Percentiles rank a stretch among this genome's conserved stretches.
Evolutionary conservation across 192 early-diverging fungal genomes (phyloP).

Genomic region (Backusella macrospora): DNA sequence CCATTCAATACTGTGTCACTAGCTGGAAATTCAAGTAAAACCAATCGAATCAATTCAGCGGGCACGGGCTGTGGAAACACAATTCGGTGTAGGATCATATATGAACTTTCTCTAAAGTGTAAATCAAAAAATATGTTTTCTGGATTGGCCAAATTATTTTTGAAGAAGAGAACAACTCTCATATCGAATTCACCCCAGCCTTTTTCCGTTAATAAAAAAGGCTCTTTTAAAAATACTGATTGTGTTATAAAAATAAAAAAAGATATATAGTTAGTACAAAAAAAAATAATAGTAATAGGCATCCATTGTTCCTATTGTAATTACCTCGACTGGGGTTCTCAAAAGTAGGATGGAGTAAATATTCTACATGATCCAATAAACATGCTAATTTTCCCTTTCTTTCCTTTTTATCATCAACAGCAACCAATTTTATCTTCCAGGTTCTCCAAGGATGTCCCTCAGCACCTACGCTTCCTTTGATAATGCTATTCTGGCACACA

Average conservation of each 20-base stretch:
- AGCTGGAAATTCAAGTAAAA: conserved; percentile 2
- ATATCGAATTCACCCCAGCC: conserved; percentile 69
- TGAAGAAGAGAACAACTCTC: conserved; percentile 52
- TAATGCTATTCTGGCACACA: conserved; percentile 27
- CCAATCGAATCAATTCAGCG: conserved; percentile 4
- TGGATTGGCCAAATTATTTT: conserved; percentile 46
- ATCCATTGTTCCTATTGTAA: background rate
- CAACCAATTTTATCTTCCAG: conserved; percentile 50
- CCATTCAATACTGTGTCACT: conserved; percentile 6
- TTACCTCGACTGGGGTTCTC: conserved; percentile 44
- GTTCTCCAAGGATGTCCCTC: conserved; percentile 46
- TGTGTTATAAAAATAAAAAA: background rate
- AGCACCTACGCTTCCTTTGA: conserved; percentile 14
- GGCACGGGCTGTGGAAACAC: conserved; percentile 28
- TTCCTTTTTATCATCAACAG: conserved; percentile 46
- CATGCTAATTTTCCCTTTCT: conserved; percentile 32
- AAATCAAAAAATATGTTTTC: conserved; percentile 52
- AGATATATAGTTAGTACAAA: background rate
- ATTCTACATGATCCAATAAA: conserved; percentile 48
- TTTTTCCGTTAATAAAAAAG: conserved; percentile 53
- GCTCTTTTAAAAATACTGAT: conserved; percentile 49
- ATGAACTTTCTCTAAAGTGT: conserved; percentile 50
- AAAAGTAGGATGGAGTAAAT: conserved; percentile 53
- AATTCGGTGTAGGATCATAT: conserved; percentile 44
- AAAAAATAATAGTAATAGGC: background rate